These are phyloP conservation scores for Arthroderma uncinatum DNA, from an alignment of 2,329 filamentous ascomycete genomes.

Conservation along the genomic window DNA sequence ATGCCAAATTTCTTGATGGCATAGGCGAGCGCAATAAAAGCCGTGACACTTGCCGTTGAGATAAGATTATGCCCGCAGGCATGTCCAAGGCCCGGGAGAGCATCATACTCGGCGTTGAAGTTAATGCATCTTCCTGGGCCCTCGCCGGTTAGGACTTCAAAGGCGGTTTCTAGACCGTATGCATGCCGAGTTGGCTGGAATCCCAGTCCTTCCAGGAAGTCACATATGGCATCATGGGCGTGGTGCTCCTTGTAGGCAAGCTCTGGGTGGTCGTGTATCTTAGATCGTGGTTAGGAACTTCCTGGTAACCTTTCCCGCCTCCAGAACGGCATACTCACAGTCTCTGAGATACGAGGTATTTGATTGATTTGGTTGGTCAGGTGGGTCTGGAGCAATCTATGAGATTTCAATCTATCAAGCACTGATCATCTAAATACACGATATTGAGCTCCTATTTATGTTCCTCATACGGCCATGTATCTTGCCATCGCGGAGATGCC, in stretches of 20 bases:
- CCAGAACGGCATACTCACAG: background rate
- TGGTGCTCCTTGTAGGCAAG: slow-evolving; percentile 42
- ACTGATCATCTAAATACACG: no score
- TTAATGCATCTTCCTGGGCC: slow-evolving; percentile 3
- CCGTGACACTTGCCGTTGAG: slow-evolving; percentile 26
- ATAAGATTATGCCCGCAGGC: slow-evolving; percentile 35
- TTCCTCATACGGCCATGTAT: no score
- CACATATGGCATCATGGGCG: slow-evolving; percentile 42
- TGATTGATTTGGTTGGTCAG: no score
- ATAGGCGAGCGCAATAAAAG: slow-evolving; percentile 38
- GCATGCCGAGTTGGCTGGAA: slow-evolving; percentile 40
- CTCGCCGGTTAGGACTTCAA: slow-evolving; percentile 20
- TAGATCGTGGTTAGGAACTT: background rate
- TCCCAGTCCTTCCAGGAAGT: slow-evolving; percentile 36
- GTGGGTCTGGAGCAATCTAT: no score
- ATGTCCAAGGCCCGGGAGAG: slow-evolving; percentile 31
- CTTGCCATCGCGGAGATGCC: no score
- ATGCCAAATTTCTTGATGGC: slow-evolving; percentile 34
- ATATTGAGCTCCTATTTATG: no score
- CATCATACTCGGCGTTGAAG: slow-evolving; percentile 37
- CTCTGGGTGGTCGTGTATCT: slow-evolving; percentile 43
- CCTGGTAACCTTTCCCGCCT: no score
- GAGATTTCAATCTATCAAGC: no score
- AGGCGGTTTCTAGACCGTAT: slow-evolving; percentile 44
- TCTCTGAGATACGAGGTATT: no score